Evolutionary conservation across 2,329 filamentous ascomycete genomes (phyloP).

Genomic region (Aspergillus sp.): DNA sequence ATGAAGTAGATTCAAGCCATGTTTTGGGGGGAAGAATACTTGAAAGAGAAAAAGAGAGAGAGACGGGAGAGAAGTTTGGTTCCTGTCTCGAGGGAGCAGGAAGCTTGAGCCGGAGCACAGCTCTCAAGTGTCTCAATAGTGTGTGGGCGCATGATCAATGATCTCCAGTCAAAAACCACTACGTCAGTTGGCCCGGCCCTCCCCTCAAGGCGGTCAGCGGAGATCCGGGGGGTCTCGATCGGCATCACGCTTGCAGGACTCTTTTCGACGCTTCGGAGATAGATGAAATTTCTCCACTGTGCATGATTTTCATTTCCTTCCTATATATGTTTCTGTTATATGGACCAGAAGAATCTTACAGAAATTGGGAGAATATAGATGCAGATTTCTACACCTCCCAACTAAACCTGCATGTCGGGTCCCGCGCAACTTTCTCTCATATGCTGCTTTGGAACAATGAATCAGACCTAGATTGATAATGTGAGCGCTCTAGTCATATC

Average conservation of each 20-base stretch:
- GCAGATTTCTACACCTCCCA: neutral
- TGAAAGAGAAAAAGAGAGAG: neutral
- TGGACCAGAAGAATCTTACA: neutral
- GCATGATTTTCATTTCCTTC: neutral
- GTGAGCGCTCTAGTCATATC: neutral
- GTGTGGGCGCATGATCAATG: neutral
- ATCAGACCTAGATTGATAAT: neutral
- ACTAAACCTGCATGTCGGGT: neutral
- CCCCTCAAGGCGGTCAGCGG: conserved; percentile 14
- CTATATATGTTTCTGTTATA: neutral
- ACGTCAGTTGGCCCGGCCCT: neutral
- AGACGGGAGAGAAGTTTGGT: neutral
- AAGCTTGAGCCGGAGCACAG: conserved; percentile 1
- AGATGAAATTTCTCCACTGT: too few species aligned
- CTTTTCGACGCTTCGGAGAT: too few species aligned
- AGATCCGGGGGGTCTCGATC: conserved; percentile 12
- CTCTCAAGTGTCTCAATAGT: neutral
- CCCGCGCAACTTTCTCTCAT: neutral
- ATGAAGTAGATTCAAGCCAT: conserved; percentile 6
- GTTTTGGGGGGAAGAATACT: neutral
- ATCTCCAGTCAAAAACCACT: neutral
- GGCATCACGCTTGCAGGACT: too few species aligned
- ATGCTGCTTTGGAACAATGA: neutral
- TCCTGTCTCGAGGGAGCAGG: neutral
- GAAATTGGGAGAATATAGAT: neutral